Evolutionary conservation across 139 green algal species (phyloP).

Genomic region (Nannochloris sp.): DNA sequence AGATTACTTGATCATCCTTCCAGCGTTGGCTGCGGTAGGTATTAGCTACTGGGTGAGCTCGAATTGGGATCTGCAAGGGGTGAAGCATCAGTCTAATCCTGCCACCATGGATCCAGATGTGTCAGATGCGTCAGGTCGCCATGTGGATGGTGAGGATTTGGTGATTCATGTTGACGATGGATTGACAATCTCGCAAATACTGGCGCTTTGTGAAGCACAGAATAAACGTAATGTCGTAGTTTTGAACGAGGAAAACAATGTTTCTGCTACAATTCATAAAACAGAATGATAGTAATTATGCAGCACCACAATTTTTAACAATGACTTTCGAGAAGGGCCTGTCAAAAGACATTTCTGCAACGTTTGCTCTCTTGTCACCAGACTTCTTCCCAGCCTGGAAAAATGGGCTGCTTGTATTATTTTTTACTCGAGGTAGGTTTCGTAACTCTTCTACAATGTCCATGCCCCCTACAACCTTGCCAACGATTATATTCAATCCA

Average conservation of each 20-base stretch:
- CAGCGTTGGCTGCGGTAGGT: conserved; percentile 61
- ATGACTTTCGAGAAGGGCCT: conserved; percentile 41
- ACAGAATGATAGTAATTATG: not conserved
- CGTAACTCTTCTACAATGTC: conserved; percentile 33
- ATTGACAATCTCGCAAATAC: not conserved
- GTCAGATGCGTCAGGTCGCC: too few species aligned
- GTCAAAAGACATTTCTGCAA: conserved; percentile 43
- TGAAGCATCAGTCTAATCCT: conserved; percentile 1
- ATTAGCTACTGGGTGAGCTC: conserved; percentile 39
- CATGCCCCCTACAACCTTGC: conserved; percentile 40
- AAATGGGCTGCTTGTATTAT: conserved; percentile 37
- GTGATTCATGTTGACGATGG: not conserved
- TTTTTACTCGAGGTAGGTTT: conserved; percentile 35
- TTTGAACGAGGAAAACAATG: not conserved
- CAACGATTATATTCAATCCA: conserved; percentile 44
- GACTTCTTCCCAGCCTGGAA: conserved; percentile 41
- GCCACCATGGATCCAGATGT: too few species aligned
- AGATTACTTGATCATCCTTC: conserved; percentile 71
- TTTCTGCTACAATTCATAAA: not conserved
- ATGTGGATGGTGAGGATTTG: not conserved
- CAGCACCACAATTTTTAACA: conserved; percentile 23
- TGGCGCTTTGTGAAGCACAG: not conserved
- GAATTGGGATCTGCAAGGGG: conserved; percentile 2
- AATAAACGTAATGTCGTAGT: not conserved
- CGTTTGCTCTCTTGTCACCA: conserved; percentile 45